Percentiles rank a stretch among this genome's conserved stretches.
These are phyloP conservation scores for Kodamaea kakaduensis DNA, from an alignment of 805 yeast genomes.

Conservation along the genomic window DNA sequence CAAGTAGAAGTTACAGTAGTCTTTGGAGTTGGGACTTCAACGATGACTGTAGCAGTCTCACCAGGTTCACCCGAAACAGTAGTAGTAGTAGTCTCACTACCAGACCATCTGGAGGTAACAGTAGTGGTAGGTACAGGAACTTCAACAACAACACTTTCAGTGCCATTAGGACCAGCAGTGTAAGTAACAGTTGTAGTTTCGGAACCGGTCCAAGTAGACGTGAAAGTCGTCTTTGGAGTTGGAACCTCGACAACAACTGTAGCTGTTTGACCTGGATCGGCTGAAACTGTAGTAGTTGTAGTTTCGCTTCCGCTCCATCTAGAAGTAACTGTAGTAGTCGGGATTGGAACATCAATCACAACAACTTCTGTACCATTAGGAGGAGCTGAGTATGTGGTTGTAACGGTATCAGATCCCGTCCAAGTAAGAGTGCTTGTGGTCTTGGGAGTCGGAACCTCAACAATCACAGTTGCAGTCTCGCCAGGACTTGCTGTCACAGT, in stretches of 20 bases:
- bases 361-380: constrained; percentile 9
- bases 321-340: constrained; percentile 4
- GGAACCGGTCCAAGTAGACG: constrained; percentile 9
- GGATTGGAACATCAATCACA: constrained; percentile 12
- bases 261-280: constrained; percentile 3
- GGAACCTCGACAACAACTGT: constrained; percentile 8
- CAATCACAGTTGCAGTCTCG: constrained; percentile 21
- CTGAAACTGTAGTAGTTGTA: constrained; percentile 19
- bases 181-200: constrained; percentile 6
- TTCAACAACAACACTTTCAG: constrained; percentile 12
- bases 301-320: constrained; percentile 16
- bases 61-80: constrained; percentile 6
- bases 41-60: constrained; percentile 13
- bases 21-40: constrained; percentile 12
- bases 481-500: constrained; percentile 12
- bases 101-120: constrained; percentile 3
- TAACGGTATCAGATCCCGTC: constrained; percentile 10
- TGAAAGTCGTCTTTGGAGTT: constrained; percentile 9
- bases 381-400: constrained; percentile 13
- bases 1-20: constrained; percentile 10
- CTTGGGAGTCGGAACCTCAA: constrained; percentile 17
- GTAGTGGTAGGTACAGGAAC: constrained; percentile 10
- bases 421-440: constrained; percentile 11
- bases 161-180: constrained; percentile 9
- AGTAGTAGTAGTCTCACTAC: neutral